Evolutionary conservation across 2,329 filamentous ascomycete genomes (phyloP).

Genomic region (Cercospora canescens): DNA sequence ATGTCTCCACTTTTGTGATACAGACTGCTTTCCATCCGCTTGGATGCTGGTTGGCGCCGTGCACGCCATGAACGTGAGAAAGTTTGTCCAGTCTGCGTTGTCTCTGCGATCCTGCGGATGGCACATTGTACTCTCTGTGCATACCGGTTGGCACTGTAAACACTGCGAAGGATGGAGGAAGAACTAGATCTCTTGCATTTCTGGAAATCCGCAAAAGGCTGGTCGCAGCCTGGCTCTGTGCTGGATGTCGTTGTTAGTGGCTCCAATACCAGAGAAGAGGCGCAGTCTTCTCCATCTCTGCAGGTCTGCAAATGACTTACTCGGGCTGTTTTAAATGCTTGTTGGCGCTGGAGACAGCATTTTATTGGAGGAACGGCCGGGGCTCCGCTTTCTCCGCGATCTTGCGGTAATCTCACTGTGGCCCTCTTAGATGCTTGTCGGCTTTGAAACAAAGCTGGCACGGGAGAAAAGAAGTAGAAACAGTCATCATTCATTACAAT

Average conservation of each 20-base stretch:
- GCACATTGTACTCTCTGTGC: not conserved
- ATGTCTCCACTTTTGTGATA: not conserved
- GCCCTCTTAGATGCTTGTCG: not conserved
- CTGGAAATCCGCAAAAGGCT: not conserved
- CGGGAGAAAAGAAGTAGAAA: constrained; percentile 7
- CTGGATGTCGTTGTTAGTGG: not conserved
- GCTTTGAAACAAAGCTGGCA: not conserved
- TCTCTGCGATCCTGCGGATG: not conserved
- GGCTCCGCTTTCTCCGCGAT: not conserved
- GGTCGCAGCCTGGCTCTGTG: not conserved
- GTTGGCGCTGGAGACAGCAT: not conserved
- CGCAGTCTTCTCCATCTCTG: not conserved
- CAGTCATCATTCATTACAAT: too few species aligned
- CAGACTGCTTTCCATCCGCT: not conserved
- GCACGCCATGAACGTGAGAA: too few species aligned
- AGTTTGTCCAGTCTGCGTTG: too few species aligned
- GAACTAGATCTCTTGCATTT: not conserved
- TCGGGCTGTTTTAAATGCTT: not conserved
- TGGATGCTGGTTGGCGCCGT: not conserved
- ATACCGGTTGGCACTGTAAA: not conserved
- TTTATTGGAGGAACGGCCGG: not conserved
- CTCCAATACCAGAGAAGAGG: not conserved
- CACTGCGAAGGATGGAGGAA: not conserved
- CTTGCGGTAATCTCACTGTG: not conserved
- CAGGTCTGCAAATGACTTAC: not conserved